Evolutionary conservation across 768 basidiomycete genomes (phyloP).

Genomic region (Lentinula sp.): DNA sequence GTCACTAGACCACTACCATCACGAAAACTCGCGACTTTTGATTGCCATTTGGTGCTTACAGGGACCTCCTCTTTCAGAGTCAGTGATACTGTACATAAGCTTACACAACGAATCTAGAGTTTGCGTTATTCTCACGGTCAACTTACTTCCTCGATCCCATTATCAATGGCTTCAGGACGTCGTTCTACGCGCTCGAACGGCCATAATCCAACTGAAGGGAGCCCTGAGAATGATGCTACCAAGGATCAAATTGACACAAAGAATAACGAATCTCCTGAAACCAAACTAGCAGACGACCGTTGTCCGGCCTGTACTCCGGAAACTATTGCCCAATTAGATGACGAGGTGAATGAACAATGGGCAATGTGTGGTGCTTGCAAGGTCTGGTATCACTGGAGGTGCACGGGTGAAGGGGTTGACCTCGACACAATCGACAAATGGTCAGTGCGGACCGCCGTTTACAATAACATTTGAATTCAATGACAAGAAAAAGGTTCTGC

Average conservation of each 20-base stretch:
- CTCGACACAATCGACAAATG: conserved; percentile 73
- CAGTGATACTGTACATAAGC: no score
- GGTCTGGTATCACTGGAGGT: conserved; percentile 81
- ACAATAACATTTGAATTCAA: conserved; percentile 1
- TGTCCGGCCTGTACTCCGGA: conserved; percentile 23
- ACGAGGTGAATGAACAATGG: conserved; percentile 62
- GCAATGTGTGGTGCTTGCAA: conserved; percentile 79
- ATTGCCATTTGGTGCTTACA: no score
- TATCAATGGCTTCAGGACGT: conserved; percentile 39
- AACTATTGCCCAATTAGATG: conserved; percentile 22
- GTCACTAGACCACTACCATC: no score
- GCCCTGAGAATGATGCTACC: not conserved
- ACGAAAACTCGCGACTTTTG: no score
- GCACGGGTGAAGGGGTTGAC: conserved; percentile 62
- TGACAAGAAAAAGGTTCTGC: conserved; percentile 54
- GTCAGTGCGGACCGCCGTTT: conserved; percentile 32
- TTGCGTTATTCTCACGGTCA: not conserved
- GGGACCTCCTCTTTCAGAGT: no score
- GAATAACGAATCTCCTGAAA: not conserved
- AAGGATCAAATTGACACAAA: not conserved
- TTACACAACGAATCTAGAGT: not conserved
- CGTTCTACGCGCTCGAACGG: conserved; percentile 31
- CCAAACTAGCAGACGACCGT: conserved; percentile 14
- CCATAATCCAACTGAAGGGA: conserved; percentile 22
- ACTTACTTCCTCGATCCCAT: not conserved